Percentiles rank a stretch among this genome's conserved stretches.
Evolutionary conservation across 208 protist genomes (phyloP).

Genomic region (Porcisia deanei): DNA sequence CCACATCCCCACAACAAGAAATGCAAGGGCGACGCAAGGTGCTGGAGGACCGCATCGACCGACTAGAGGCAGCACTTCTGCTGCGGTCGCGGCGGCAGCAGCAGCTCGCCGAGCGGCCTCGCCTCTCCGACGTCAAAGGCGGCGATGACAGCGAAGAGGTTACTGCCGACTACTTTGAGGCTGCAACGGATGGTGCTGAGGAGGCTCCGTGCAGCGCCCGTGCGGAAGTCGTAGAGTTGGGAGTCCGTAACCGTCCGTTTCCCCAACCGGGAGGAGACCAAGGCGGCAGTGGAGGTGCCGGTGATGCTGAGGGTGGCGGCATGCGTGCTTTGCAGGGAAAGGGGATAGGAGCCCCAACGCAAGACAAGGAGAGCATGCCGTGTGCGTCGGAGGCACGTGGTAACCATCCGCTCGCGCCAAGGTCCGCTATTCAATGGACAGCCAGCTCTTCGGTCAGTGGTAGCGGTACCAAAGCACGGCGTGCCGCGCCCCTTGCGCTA

Average conservation of each 20-base stretch:
- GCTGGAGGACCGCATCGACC: conserved; percentile 14
- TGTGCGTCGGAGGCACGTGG: not conserved
- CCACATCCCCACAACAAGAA: not conserved
- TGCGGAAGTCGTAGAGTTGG: not conserved
- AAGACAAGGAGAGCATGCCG: not conserved
- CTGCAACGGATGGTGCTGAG: not conserved
- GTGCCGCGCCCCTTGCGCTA: not conserved
- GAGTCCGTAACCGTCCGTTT: not conserved
- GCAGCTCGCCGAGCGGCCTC: not conserved
- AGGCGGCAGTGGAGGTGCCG: not conserved
- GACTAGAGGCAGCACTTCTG: not conserved
- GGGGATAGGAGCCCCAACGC: not conserved
- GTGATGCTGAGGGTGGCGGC: not conserved
- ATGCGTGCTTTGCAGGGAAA: not conserved
- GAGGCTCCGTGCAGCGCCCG: not conserved
- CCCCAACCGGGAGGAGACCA: not conserved
- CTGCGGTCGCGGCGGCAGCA: conserved; percentile 4
- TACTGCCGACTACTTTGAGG: conserved; percentile 2
- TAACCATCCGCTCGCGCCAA: not conserved
- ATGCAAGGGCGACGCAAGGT: conserved; percentile 1
- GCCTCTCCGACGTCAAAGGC: not conserved
- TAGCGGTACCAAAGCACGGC: not conserved
- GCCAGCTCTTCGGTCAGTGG: not conserved
- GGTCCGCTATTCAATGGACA: conserved; percentile 2
- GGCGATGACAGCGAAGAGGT: not conserved